A percentile compares a stretch with the other conserved stretches of the same genome.
phyloP scores from a whole-genome alignment of 768 basidiomycete genomes.

The Russula emetica region DNA sequence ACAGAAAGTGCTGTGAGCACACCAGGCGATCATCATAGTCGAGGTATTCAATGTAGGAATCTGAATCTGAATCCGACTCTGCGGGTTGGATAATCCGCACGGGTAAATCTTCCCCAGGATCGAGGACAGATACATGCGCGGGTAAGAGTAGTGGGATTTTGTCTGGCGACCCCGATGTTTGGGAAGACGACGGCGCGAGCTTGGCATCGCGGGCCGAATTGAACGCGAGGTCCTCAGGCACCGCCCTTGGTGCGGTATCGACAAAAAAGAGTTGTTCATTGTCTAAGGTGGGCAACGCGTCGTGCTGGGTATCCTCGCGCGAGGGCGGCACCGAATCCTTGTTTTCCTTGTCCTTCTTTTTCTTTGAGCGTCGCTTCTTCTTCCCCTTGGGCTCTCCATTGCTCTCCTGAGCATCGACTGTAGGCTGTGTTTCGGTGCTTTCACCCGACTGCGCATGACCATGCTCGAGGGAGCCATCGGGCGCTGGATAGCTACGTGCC shows the following conservation, averaged over 20 bases:
- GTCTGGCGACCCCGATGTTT: conserved; percentile 10
- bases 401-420: background rate
- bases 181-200: conserved; percentile 11
- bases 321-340: background rate
- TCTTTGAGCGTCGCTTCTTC: conserved; percentile 21
- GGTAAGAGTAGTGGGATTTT: conserved; percentile 50
- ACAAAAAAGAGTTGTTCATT: conserved; percentile 43
- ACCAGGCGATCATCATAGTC: conserved; percentile 64
- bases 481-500: background rate
- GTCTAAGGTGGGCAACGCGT: background rate
- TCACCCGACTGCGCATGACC: background rate
- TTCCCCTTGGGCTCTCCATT: conserved; percentile 3
- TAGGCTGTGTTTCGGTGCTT: background rate
- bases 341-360: conserved; percentile 3
- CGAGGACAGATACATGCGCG: conserved; percentile 61
- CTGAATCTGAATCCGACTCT: conserved; percentile 51
- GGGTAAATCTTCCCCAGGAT: conserved; percentile 35
- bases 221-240: conserved; percentile 32
- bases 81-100: conserved; percentile 46
- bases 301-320: conserved; percentile 7
- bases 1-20: conserved; percentile 25
- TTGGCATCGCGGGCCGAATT: conserved; percentile 21
- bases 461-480: background rate
- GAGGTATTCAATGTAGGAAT: conserved; percentile 72
- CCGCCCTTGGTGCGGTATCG: conserved; percentile 43